phyloP scores from a whole-genome alignment of 108 stramenopile species.

The Thalassiosira profunda region DNA sequence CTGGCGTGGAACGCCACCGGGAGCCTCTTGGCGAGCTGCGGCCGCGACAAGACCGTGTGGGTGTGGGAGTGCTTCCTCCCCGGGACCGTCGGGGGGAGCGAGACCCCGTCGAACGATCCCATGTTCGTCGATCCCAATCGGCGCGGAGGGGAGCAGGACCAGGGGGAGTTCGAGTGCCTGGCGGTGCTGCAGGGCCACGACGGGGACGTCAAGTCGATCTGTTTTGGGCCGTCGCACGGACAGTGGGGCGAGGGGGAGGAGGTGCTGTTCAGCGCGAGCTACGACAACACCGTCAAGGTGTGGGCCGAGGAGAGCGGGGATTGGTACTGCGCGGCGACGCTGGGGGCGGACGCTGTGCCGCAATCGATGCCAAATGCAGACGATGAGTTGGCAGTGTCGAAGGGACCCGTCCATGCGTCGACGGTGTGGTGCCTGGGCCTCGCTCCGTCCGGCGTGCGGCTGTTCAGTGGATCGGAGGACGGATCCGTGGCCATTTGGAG shows the following conservation, averaged over 20 bases:
- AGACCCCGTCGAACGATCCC: constrained; percentile 4
- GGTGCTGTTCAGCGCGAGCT: constrained; percentile 83
- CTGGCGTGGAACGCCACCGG: constrained; percentile 94
- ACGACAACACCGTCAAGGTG: constrained; percentile 93
- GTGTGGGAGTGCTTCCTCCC: constrained; percentile 94
- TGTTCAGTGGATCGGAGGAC: constrained; percentile 85
- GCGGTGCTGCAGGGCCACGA: constrained; percentile 96
- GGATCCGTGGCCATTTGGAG: constrained; percentile 80
- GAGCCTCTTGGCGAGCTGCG: constrained; percentile 92
- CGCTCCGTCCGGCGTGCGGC: constrained; percentile 73
- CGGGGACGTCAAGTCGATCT: constrained; percentile 95
- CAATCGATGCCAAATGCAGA: background rate
- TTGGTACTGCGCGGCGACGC: constrained; percentile 92
- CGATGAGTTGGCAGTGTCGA: background rate
- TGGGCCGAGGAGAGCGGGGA: constrained; percentile 98
- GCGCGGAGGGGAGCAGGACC: constrained; percentile 17
- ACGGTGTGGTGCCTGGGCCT: constrained; percentile 94
- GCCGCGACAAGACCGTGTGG: constrained; percentile 99
- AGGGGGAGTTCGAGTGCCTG: constrained; percentile 92
- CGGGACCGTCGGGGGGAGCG: constrained; percentile 71
- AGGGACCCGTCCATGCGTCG: constrained; percentile 59
- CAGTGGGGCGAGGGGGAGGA: constrained; percentile 88
- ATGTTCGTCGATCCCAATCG: too few species aligned
- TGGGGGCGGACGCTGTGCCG: constrained; percentile 33
- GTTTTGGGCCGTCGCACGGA: constrained; percentile 84